These are phyloP conservation scores for Plantago major DNA, from an alignment of 257 asterid species.

Conservation along the genomic window DNA sequence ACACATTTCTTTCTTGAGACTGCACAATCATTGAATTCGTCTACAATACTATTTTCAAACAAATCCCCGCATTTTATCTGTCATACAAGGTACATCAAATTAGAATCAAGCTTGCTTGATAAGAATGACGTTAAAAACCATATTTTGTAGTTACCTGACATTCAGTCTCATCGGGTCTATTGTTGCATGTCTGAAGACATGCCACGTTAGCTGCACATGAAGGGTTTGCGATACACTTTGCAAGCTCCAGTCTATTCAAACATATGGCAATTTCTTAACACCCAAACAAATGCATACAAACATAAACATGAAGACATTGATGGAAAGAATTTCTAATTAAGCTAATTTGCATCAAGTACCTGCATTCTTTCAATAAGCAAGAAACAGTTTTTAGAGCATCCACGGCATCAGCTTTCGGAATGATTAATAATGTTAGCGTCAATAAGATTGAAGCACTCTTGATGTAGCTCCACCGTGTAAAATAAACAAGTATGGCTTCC, in stretches of 20 bases:
- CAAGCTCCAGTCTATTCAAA: conserved; percentile 71
- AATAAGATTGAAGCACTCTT: conserved; percentile 47
- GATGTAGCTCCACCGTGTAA: conserved; percentile 58
- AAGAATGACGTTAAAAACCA: not conserved
- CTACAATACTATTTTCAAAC: conserved; percentile 83
- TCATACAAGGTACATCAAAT: conserved; percentile 4
- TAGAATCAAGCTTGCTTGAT: conserved; percentile 1
- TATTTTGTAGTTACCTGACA: conserved; percentile 63
- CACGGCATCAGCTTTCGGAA: conserved; percentile 79
- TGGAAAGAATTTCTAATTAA: not conserved
- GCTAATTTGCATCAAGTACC: conserved; percentile 34
- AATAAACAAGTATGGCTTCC: conserved; percentile 28
- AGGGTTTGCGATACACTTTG: conserved; percentile 85
- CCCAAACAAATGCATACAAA: not conserved
- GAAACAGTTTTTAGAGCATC: conserved; percentile 87
- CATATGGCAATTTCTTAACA: conserved; percentile 4
- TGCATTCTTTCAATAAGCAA: conserved; percentile 92
- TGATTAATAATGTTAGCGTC: conserved; percentile 46
- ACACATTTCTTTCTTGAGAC: conserved; percentile 97
- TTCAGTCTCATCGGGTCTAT: conserved; percentile 95
- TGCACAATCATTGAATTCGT: conserved; percentile 92
- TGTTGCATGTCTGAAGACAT: conserved; percentile 91
- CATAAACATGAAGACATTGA: not conserved
- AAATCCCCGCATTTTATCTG: conserved; percentile 97
- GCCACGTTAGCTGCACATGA: conserved; percentile 94